phyloP scores from a whole-genome alignment of 2,329 filamentous ascomycete species.

The Thermothelomyces thermophilus region DNA sequence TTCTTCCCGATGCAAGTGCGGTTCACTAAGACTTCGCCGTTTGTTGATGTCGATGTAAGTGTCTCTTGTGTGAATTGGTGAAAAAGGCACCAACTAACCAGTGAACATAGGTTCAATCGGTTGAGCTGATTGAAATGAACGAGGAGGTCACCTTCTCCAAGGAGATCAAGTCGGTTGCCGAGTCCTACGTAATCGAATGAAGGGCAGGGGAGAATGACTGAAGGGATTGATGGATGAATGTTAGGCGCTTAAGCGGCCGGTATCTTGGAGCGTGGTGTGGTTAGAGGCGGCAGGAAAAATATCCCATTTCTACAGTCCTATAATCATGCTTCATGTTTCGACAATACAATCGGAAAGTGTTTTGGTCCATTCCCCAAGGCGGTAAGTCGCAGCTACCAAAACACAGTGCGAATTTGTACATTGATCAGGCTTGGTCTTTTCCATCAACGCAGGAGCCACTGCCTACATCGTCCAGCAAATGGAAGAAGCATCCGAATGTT shows the following conservation, averaged over 20 bases:
- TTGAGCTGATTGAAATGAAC: conserved; percentile 65
- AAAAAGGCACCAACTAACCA: conserved; percentile 24
- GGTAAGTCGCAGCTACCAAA: too few relatives aligned
- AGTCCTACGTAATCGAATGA: conserved; percentile 71
- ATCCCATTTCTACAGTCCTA: neutral
- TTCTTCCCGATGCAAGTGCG: conserved; percentile 96
- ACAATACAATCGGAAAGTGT: neutral
- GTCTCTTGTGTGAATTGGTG: neutral
- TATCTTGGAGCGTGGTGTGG: conserved; percentile 12
- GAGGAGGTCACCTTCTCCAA: conserved; percentile 79
- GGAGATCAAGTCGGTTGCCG: conserved; percentile 69
- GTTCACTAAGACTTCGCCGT: conserved; percentile 81
- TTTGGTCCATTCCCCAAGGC: neutral
- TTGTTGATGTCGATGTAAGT: conserved; percentile 89
- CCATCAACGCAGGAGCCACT: too few relatives aligned
- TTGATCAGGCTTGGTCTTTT: too few relatives aligned
- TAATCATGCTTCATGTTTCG: neutral
- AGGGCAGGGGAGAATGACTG: conserved; percentile 11
- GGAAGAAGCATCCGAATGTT: too few relatives aligned
- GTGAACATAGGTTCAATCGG: conserved; percentile 51
- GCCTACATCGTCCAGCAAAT: too few relatives aligned
- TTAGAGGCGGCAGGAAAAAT: conserved; percentile 12
- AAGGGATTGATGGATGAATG: neutral
- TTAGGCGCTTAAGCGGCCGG: conserved; percentile 10
- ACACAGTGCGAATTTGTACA: too few relatives aligned